phyloP scores from a whole-genome alignment of 2,329 filamentous ascomycete species.

The Fusarium cyanostomum region DNA sequence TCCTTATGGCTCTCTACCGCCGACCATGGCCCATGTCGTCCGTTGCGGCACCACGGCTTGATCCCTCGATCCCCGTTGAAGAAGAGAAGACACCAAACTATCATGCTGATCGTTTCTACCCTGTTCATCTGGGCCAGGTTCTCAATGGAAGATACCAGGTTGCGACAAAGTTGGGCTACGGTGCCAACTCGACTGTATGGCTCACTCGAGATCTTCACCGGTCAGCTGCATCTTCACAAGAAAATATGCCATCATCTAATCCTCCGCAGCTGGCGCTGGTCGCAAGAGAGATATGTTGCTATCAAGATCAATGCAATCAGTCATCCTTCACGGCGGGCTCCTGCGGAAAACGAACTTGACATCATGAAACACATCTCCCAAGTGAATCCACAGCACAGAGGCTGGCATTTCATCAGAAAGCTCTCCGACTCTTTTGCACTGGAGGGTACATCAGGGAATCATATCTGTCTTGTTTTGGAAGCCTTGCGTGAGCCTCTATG shows the following conservation, averaged over 20 bases:
- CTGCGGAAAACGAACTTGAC: slow-evolving; percentile 21
- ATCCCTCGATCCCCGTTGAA: slow-evolving; percentile 12
- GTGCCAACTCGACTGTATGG: slow-evolving; percentile 38
- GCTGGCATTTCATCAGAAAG: slow-evolving; percentile 35
- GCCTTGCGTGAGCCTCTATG: slow-evolving; percentile 39
- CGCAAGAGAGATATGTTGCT: slow-evolving; percentile 33
- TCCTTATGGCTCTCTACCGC: neutral
- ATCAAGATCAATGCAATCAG: slow-evolving; percentile 33
- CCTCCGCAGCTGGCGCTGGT: slow-evolving; percentile 35
- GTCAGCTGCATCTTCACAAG: slow-evolving; percentile 7
- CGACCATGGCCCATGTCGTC: slow-evolving; percentile 10
- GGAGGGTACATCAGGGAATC: slow-evolving; percentile 1
- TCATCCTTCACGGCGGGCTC: neutral
- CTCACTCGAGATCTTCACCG: slow-evolving; percentile 31
- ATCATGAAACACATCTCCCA: slow-evolving; percentile 26
- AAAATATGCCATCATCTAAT: neutral
- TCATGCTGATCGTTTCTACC: slow-evolving; percentile 23
- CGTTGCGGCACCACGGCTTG: slow-evolving; percentile 22
- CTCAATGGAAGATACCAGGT: slow-evolving; percentile 32
- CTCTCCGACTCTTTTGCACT: slow-evolving; percentile 26
- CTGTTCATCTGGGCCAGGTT: slow-evolving; percentile 22
- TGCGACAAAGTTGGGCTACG: slow-evolving; percentile 35
- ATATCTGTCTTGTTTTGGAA: slow-evolving; percentile 35
- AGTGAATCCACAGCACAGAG: slow-evolving; percentile 17
- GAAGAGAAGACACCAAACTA: slow-evolving; percentile 35